Conservation (phyloP, 1,284 basidiomycete genomes). For the Sporisorium scitamineum region DNA sequence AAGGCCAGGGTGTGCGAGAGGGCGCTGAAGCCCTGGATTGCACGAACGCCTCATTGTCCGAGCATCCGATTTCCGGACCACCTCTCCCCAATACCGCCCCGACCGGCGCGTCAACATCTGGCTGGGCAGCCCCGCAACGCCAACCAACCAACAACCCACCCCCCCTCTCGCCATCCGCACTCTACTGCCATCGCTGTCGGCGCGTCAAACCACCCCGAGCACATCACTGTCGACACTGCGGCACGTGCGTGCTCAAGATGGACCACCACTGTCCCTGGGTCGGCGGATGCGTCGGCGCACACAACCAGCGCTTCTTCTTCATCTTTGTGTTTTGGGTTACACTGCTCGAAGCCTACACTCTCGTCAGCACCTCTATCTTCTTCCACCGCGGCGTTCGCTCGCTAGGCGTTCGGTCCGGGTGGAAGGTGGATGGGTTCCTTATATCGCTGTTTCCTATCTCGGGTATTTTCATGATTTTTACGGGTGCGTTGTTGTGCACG, state of each 20-base stretch:
- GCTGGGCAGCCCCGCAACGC: constrained; percentile 27
- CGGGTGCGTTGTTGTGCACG: constrained; percentile 73
- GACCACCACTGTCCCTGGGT: constrained; percentile 81
- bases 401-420: constrained; percentile 30
- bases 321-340: constrained; percentile 77
- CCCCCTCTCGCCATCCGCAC: constrained; percentile 30
- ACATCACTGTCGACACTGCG: constrained; percentile 82
- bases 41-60: background rate
- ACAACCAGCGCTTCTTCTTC: constrained; percentile 83
- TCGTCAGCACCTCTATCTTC: constrained; percentile 71
- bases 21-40: background rate
- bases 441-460: constrained; percentile 76
- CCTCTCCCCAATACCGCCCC: background rate
- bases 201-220: constrained; percentile 78
- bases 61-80: background rate
- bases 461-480: constrained; percentile 80
- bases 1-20: constrained; percentile 14
- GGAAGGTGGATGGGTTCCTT: constrained; percentile 75
- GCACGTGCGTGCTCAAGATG: constrained; percentile 79
- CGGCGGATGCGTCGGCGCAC: constrained; percentile 83
- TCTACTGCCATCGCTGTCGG: constrained; percentile 67
- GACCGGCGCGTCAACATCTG: background rate
- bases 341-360: constrained; percentile 75
- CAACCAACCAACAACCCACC: constrained; percentile 31
- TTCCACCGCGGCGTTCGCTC: constrained; percentile 58